Base-by-base conservation (phyloP, 306 rosid species). In the Trifolium repens region DNA sequence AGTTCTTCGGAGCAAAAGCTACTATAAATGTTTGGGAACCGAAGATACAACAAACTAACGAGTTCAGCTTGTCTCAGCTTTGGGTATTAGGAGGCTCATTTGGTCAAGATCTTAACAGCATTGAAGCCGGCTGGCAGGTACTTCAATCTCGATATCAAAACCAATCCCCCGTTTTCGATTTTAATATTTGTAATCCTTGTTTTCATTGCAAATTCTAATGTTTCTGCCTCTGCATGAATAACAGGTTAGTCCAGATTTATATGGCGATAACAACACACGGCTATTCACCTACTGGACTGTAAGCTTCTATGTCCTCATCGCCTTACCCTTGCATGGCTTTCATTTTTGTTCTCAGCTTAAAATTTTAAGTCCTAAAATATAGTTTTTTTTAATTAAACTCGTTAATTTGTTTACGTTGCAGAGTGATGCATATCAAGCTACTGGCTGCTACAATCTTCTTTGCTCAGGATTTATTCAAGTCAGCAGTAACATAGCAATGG, bases 61-160 rank as follows among this genome's bases (percentile, higher is more conserved):
- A 96, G 89, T 96, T 96, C 82, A 96, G 99, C 78, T 88, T 96
- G 85, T 92, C 99, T 77, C 99, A 96, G 84, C 89, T 96, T 11
- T 96, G 99, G 99, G 78, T 96, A 46, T 79, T 96, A 73, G 99
- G 99, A 60, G 99, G 99, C 39, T 86, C 99, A 46, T 96, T 96
- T 72, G 99, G 99, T 75, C 89, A 92, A 89, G 99, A 96, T 82
- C 92, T 96, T 6, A 96, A 96, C 86, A 96, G 99, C 89, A 92
- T 96, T 79, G 99, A 96, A 89, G 99, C 99, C 73, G 99, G 99
- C 58, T 96, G 99, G 99, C 99, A 96, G 99, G 99, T 94, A 85
- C 52, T 11, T 8, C 9, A 43, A 66, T 42, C 71, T 42, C 35
- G 16, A 65, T 19, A 19, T 17, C 19, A 17, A 17, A 17, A 17